These are phyloP conservation scores for Pythium periplocum DNA, from an alignment of 352 stramenopile species.

Conservation along the genomic window DNA sequence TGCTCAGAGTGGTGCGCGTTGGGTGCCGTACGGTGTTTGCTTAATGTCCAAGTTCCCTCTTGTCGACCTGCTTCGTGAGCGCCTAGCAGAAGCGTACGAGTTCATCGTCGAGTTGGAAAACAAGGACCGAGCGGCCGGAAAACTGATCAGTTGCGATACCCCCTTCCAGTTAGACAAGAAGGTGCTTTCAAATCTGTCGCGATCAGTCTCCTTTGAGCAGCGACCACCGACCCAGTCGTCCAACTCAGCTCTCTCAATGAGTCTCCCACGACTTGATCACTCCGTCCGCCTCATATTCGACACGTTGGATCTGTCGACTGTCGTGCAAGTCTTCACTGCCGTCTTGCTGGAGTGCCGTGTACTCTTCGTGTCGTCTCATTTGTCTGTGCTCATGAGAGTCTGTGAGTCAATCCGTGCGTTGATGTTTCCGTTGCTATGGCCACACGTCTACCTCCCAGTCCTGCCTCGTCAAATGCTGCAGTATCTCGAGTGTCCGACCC, in stretches of 20 bases:
- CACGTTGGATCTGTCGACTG: slow-evolving; percentile 65
- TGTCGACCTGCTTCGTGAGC: slow-evolving; percentile 72
- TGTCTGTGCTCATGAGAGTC: slow-evolving; percentile 80
- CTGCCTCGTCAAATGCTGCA: slow-evolving; percentile 74
- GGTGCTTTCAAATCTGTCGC: slow-evolving; percentile 68
- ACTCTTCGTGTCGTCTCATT: slow-evolving; percentile 73
- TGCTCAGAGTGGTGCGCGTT: slow-evolving; percentile 33
- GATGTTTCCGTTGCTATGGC: slow-evolving; percentile 84
- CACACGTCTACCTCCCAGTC: slow-evolving; percentile 83
- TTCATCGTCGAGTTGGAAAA: slow-evolving; percentile 68
- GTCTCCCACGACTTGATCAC: slow-evolving; percentile 61
- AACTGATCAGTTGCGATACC: background rate
- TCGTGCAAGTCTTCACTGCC: slow-evolving; percentile 73
- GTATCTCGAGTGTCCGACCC: slow-evolving; percentile 82
- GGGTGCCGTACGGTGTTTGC: slow-evolving; percentile 78
- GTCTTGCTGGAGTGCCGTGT: slow-evolving; percentile 79
- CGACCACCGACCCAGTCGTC: slow-evolving; percentile 12
- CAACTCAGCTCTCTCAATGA: slow-evolving; percentile 10
- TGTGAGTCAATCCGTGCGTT: slow-evolving; percentile 71
- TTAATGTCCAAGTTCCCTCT: slow-evolving; percentile 81
- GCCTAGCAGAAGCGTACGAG: slow-evolving; percentile 76
- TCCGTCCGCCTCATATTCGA: slow-evolving; percentile 78
- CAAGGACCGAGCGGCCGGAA: slow-evolving; percentile 7
- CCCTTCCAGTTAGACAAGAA: slow-evolving; percentile 76
- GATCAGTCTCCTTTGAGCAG: slow-evolving; percentile 62